Percentiles rank a stretch among this genome's conserved stretches.
These are phyloP conservation scores for Carpinus fangiana DNA, from an alignment of 306 rosid genomes.

Conservation along the genomic window DNA sequence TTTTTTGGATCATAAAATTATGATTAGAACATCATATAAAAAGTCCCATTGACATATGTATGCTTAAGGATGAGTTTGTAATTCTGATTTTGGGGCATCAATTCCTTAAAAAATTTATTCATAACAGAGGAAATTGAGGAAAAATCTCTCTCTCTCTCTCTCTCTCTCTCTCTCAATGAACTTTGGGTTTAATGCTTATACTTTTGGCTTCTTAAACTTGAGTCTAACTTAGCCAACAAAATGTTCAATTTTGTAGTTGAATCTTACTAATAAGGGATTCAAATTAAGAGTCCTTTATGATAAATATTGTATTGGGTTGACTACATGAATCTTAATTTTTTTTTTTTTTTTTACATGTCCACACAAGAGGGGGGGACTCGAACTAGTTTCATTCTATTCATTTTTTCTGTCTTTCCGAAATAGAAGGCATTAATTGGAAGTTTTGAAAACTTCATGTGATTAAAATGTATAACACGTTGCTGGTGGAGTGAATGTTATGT, in stretches of 20 bases:
- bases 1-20: background rate
- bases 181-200: too few relatives aligned
- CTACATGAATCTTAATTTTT: background rate
- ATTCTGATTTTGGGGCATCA: background rate
- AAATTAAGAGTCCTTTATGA: background rate
- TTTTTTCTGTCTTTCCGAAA: background rate
- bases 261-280: background rate
- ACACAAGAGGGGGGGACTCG: too few relatives aligned
- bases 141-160: background rate
- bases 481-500: background rate
- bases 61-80: too few relatives aligned
- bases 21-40: background rate
- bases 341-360: too few relatives aligned
- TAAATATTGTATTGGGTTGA: background rate
- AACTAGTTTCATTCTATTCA: background rate
- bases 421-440: background rate
- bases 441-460: background rate
- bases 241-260: too few relatives aligned
- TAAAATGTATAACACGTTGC: background rate
- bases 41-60: background rate
- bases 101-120: background rate
- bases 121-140: background rate
- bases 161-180: background rate
- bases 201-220: too few relatives aligned
- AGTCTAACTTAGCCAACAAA: too few relatives aligned